Conservation (phyloP, 169 alveolate species). For the Eimeria acervulina region DNA sequence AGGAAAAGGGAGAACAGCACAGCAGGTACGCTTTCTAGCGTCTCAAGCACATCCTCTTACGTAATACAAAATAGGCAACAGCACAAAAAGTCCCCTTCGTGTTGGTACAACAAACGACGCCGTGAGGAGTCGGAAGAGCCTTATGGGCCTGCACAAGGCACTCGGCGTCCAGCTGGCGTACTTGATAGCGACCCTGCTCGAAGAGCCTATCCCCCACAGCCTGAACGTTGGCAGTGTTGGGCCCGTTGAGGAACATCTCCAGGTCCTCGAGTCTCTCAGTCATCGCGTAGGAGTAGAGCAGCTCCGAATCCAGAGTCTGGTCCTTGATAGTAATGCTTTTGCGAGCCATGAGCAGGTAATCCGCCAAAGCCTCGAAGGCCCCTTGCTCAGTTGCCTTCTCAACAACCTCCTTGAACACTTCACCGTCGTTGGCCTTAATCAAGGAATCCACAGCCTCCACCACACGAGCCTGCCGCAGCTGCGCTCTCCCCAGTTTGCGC, state of each 20-base stretch:
- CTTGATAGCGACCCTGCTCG: constrained; percentile 93
- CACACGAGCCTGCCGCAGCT: constrained; percentile 91
- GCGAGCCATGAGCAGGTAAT: constrained; percentile 96
- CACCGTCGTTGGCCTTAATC: constrained; percentile 96
- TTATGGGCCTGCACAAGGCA: neutral
- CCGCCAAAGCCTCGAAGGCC: constrained; percentile 93
- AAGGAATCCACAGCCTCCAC: constrained; percentile 97
- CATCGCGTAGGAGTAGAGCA: constrained; percentile 96
- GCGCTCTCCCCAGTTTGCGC: constrained; percentile 98
- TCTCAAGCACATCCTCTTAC: neutral
- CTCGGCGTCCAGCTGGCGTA: constrained; percentile 71
- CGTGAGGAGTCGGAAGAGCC: neutral
- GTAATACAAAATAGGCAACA: neutral
- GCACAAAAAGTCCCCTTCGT: neutral
- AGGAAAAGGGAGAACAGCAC: neutral
- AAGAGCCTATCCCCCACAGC: constrained; percentile 96
- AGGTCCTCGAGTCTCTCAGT: constrained; percentile 94
- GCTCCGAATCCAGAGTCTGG: constrained; percentile 95
- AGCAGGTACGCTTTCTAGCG: neutral
- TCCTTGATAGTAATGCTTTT: constrained; percentile 91
- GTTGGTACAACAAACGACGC: neutral
- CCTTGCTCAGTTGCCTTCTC: constrained; percentile 82
- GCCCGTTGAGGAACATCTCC: constrained; percentile 95
- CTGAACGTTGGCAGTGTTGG: constrained; percentile 94
- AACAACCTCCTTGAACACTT: constrained; percentile 89